Conservation (phyloP, 495 filamentous ascomycete species). For the Podospora sp. region DNA sequence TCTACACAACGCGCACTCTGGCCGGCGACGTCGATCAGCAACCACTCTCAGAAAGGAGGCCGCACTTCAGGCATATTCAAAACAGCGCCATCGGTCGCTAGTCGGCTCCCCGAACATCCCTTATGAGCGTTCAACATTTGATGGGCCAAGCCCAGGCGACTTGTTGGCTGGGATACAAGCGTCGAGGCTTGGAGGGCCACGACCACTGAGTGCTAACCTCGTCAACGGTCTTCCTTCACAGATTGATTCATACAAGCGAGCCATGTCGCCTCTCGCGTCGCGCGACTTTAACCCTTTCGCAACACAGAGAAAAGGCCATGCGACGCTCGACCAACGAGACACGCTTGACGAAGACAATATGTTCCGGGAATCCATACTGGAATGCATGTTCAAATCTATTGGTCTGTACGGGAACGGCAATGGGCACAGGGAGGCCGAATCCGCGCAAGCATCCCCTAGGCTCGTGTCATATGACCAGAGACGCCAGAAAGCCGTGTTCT, state of each 20-base stretch:
- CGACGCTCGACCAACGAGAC: slow-evolving; percentile 67
- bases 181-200: slow-evolving; percentile 51
- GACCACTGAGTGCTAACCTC: slow-evolving; percentile 20
- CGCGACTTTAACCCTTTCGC: slow-evolving; percentile 60
- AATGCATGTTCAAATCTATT: slow-evolving; percentile 94
- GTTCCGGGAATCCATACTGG: slow-evolving; percentile 87
- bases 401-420: slow-evolving; percentile 71
- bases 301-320: slow-evolving; percentile 55
- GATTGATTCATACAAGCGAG: slow-evolving; percentile 27
- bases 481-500: slow-evolving; percentile 80
- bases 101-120: slow-evolving; percentile 23
- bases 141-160: slow-evolving; percentile 70
- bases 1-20: slow-evolving; percentile 74
- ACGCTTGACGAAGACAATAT: slow-evolving; percentile 80
- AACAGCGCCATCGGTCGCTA: slow-evolving; percentile 39
- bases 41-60: slow-evolving; percentile 80
- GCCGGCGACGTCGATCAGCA: slow-evolving; percentile 69
- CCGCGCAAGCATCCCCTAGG: slow-evolving; percentile 80
- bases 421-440: slow-evolving; percentile 65
- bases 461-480: slow-evolving; percentile 84
- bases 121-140: slow-evolving; percentile 40
- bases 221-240: slow-evolving; percentile 16
- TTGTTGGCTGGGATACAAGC: slow-evolving; percentile 78
- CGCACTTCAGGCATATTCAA: slow-evolving; percentile 65
- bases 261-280: slow-evolving; percentile 61